A percentile compares a stretch with the other conserved stretches of the same genome.
Conservation (phyloP, 2,329 filamentous ascomycete species). For the Aspergillus sp. region DNA sequence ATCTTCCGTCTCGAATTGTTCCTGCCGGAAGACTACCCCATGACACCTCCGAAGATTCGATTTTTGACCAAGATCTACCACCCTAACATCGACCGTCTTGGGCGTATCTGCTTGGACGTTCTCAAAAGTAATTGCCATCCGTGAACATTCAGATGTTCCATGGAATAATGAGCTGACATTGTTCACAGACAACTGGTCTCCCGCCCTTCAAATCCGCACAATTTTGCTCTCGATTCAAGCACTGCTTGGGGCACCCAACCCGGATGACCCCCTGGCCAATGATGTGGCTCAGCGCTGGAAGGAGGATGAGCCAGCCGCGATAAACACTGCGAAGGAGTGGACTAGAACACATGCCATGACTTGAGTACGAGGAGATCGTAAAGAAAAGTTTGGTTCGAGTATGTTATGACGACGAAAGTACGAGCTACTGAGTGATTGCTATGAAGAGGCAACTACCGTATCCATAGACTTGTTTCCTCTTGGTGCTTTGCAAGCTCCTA, state of each 20-base stretch:
- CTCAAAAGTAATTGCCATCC: conserved; percentile 66
- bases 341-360: conserved; percentile 70
- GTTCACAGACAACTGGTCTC: conserved; percentile 86
- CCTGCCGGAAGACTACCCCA: conserved; percentile 95
- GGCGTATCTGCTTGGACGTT: conserved; percentile 93
- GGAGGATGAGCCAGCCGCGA: conserved; percentile 85
- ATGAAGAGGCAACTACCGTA: conserved; percentile 19
- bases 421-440: conserved; percentile 21
- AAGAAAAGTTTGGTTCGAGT: conserved; percentile 1
- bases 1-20: conserved; percentile 97
- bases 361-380: conserved; percentile 12
- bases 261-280: conserved; percentile 95
- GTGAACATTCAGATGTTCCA: neutral
- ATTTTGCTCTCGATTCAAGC: conserved; percentile 99
- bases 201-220: conserved; percentile 92
- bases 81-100: conserved; percentile 95
- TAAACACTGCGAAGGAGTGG: conserved; percentile 88
- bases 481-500: neutral
- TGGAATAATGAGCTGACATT: conserved; percentile 9
- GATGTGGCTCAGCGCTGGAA: conserved; percentile 98
- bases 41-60: conserved; percentile 97
- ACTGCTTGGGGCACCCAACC: conserved; percentile 89
- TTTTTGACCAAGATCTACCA: conserved; percentile 99
- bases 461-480: conserved; percentile 9
- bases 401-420: conserved; percentile 9